Percentiles rank a stretch among this genome's conserved stretches.
phyloP scores from a whole-genome alignment of 805 yeast species.

The Metschnikowia dekortorum region DNA sequence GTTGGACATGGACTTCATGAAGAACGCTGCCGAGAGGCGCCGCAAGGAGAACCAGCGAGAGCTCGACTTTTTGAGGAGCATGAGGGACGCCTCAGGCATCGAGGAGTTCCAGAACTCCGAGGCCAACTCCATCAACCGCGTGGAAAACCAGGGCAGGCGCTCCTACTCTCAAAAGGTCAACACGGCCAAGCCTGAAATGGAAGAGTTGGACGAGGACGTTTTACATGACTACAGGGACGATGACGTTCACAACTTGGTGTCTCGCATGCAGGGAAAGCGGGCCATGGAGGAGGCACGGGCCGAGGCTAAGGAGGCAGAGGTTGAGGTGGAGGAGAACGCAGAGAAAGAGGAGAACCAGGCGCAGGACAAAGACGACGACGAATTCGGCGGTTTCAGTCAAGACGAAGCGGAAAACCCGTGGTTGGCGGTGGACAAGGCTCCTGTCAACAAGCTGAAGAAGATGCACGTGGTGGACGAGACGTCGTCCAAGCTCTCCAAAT shows the following conservation, averaged over 20 bases:
- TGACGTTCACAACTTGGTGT: conserved; percentile 42
- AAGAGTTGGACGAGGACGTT: conserved; percentile 22
- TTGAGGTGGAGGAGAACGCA: neutral
- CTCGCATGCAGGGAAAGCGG: conserved; percentile 19
- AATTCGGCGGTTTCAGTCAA: conserved; percentile 12
- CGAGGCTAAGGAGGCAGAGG: conserved; percentile 7
- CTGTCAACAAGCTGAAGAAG: conserved; percentile 28
- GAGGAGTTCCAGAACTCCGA: conserved; percentile 37
- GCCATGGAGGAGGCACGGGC: neutral
- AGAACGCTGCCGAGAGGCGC: conserved; percentile 73
- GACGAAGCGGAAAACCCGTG: conserved; percentile 34
- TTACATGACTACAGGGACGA: conserved; percentile 47
- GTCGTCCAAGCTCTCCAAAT: conserved; percentile 35
- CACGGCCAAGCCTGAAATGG: conserved; percentile 31
- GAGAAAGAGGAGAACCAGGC: neutral
- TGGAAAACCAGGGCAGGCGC: conserved; percentile 73
- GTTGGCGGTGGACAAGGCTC: conserved; percentile 20
- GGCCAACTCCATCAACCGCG: conserved; percentile 43
- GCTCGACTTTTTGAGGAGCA: conserved; percentile 45
- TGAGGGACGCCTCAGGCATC: conserved; percentile 33
- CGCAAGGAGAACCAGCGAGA: conserved; percentile 54
- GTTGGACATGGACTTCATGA: conserved; percentile 93
- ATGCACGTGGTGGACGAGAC: conserved; percentile 29
- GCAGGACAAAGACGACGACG: conserved; percentile 1
- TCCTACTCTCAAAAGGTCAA: conserved; percentile 64